Base-by-base conservation (phyloP, 345 rosid genomes). In the Pistacia atlantica region DNA sequence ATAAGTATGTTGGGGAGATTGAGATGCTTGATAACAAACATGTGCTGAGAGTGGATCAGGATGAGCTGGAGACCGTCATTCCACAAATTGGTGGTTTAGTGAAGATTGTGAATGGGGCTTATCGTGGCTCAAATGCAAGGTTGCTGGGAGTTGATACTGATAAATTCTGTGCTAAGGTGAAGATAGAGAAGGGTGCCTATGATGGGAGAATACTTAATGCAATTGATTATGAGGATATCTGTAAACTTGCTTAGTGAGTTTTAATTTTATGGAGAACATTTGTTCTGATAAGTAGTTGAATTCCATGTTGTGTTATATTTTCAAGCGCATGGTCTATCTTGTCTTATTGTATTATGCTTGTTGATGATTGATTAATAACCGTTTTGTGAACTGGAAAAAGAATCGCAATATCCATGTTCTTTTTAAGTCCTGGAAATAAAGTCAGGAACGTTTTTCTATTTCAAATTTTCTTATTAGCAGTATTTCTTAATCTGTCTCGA, bases 31-130 rank as follows among this genome's bases (percentile, higher is more conserved):
- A 92, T 74, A 89, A 78, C 74, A 96, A 93, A 83, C 97, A 96
- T 54, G 82, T 83, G 37, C 73, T 96, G 81, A 84, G 97, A 76
- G 95, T 96, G 68, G 99, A 96, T 83, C 99, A 93, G 75, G 95
- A 89, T 78, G 99, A 96, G 91, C 92, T 96, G 14, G 99, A 96
- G 87, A 96, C 97, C 0, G 99, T 96, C 77, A 89, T 96, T 76
- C 99, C 97, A 0, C 98, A 96, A 71, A 89, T 91, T 37, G 98
- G 98, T 69, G 87, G 95, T 28, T 49, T 82, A 54, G 93, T 96
- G 72, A 90, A 81, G 89, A 85, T 96, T 28, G 95, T 96, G 52
- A 96, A 96, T n/a, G 99, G 98, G 0, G 99, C 97, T 0, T 96
- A 96, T 70, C 88, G 97, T 33, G 95, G 98, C 3, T 88, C 92